Evolutionary conservation across 75 land plant species (phyloP).

Genomic region (Sequoiadendron giganteum): DNA sequence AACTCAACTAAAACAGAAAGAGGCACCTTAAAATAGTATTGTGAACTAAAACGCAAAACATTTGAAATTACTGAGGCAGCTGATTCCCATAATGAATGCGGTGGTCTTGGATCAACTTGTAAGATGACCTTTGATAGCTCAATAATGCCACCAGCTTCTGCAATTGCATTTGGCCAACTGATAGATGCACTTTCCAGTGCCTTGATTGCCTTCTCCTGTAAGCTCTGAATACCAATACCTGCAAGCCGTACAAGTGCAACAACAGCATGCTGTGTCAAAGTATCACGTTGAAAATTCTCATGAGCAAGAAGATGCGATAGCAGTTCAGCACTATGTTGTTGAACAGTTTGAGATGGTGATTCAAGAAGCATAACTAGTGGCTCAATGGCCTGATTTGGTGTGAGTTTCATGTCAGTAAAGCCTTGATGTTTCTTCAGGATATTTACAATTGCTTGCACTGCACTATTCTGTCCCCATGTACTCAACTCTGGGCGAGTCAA

Average conservation of each 20-base stretch:
- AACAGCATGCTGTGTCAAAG: conserved; percentile 39
- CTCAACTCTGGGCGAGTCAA: conserved; percentile 42
- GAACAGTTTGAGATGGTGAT: conserved; percentile 44
- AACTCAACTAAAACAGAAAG: conserved; percentile 39
- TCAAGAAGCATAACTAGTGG: conserved; percentile 41
- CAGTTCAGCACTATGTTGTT: conserved; percentile 46
- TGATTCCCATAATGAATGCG: conserved; percentile 47
- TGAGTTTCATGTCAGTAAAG: conserved; percentile 17
- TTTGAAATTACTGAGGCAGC: conserved; percentile 48
- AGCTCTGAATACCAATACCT: conserved; percentile 35
- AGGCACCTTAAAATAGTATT: conserved; percentile 40
- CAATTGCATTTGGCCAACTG: conserved; percentile 54
- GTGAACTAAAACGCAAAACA: conserved; percentile 37
- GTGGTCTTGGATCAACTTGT: conserved; percentile 45
- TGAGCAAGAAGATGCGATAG: conserved; percentile 35
- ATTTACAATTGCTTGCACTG: conserved; percentile 43
- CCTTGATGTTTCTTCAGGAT: conserved; percentile 45
- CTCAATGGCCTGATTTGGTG: conserved; percentile 42
- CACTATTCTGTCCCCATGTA: conserved; percentile 50
- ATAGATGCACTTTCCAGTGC: conserved; percentile 45
- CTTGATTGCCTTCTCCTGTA: conserved; percentile 43
- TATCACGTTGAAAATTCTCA: conserved; percentile 40
- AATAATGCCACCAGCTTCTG: conserved; percentile 46
- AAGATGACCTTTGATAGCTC: conserved; percentile 49
- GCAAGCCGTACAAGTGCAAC: conserved; percentile 37